Conservation (phyloP, 441 rosid genomes). For the Theobroma grandiflorum region DNA sequence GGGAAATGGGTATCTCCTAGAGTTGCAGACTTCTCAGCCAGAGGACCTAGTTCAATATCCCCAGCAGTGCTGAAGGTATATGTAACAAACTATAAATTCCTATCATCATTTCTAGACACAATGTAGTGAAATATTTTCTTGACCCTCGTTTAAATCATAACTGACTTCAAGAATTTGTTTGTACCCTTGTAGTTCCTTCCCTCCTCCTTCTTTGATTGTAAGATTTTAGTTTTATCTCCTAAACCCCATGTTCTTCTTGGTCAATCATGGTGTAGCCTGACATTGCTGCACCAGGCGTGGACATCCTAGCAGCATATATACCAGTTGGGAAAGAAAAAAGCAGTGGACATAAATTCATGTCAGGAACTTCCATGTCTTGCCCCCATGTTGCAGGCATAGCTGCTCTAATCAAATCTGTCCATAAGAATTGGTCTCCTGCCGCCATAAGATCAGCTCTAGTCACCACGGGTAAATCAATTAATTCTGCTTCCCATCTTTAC, state of each 20-base stretch:
- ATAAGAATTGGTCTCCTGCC: constrained; percentile 54
- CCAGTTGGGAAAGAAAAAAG: background rate
- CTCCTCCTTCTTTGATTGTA: background rate
- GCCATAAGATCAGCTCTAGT: constrained; percentile 55
- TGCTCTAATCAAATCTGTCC: constrained; percentile 54
- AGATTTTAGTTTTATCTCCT: background rate
- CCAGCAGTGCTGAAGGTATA: constrained; percentile 62
- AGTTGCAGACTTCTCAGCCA: constrained; percentile 68
- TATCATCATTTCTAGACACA: background rate
- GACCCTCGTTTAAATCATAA: background rate
- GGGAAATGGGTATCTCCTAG: constrained; percentile 48
- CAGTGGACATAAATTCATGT: background rate
- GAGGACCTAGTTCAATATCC: constrained; percentile 66
- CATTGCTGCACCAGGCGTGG: constrained; percentile 69
- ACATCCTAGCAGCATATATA: constrained; percentile 63
- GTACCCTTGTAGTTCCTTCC: background rate
- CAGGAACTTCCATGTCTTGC: constrained; percentile 64
- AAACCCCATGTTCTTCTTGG: background rate
- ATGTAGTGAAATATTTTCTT: background rate
- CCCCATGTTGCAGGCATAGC: constrained; percentile 56
- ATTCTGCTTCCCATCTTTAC: constrained; percentile 9
- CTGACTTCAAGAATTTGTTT: background rate
- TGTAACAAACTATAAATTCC: background rate
- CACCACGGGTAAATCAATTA: constrained; percentile 34
- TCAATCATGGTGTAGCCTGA: constrained; percentile 51